phyloP scores from a whole-genome alignment of 345 rosid genomes.

The Noccaea bulbosa region DNA sequence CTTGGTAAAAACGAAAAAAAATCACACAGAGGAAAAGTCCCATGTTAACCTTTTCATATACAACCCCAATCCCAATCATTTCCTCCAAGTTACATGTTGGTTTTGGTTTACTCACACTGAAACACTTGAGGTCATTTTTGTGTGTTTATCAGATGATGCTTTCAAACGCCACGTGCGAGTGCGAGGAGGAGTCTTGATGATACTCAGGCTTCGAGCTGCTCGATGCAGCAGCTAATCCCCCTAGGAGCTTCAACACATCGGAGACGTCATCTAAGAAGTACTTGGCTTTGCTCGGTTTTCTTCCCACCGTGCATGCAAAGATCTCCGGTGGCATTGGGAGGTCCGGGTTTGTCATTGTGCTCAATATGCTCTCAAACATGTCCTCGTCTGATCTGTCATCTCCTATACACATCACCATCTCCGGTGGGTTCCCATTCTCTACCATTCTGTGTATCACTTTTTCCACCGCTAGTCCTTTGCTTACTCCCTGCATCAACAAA shows the following conservation, averaged over 20 bases:
- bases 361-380: constrained; percentile 82
- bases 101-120: constrained; percentile 26
- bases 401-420: constrained; percentile 83
- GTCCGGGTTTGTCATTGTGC: constrained; percentile 54
- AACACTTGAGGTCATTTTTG: neutral
- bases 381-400: constrained; percentile 95
- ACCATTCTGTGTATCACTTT: constrained; percentile 63
- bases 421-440: constrained; percentile 61
- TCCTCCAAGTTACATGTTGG: constrained; percentile 24
- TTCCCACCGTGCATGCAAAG: constrained; percentile 87
- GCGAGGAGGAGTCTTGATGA: constrained; percentile 29
- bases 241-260: constrained; percentile 71
- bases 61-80: constrained; percentile 21
- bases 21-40: constrained; percentile 24
- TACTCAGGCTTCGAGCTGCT: constrained; percentile 51
- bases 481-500: constrained; percentile 64
- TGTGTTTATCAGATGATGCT: constrained; percentile 49
- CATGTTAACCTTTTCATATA: constrained; percentile 36
- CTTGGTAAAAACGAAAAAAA: constrained; percentile 4
- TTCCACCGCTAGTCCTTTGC: constrained; percentile 80
- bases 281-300: constrained; percentile 88
- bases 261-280: constrained; percentile 73
- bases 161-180: constrained; percentile 60
- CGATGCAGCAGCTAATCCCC: constrained; percentile 65
- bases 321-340: constrained; percentile 70